Evolutionary conservation across 495 filamentous ascomycete genomes (phyloP), one percentile per base, ranked within the genome.

Genomic region (Aspergillus sparsus): DNA sequence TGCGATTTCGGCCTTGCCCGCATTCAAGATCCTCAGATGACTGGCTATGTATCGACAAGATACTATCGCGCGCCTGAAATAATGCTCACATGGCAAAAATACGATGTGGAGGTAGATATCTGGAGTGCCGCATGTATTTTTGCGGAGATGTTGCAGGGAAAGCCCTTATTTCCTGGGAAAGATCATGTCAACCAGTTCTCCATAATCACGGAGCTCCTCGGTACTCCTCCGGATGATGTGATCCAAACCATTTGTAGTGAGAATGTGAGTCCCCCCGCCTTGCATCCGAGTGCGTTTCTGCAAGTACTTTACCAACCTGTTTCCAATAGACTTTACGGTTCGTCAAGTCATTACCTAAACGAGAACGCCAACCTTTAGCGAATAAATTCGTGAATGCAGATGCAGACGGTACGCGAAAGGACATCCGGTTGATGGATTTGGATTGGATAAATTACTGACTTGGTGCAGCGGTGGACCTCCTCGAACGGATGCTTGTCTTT

Each of bases 11-110:
- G 94, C 60, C 81, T 98, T 55, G 94, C 94, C 42, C 90, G 94
- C 68, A 96, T 98, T 68, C 94, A 98, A 75, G 94, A 98, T 68
- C 94, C 94, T n/a, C 94, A 98, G 76, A 98, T 98, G 94, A 98
- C 94, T 41, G 94, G 94, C 67, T 98, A 98, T 70, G 94, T 98
- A 44, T 98, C 94, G 50, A 98, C 94, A 53, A 83, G 94, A 79
- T 98, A 98, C 82, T 98, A 98, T 79, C 89, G 94, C 51, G 94
- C 94, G 5, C 94, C 94, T 13, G 94, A 98, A 76, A 98, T 98
- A 71, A 98, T 98, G 94, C 91, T 98, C 67, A 98, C 94, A 46
- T 98, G 94, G 94, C 94, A 98, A 75, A 98, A 98, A 77, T 98
- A 98, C 76, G 94, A 98, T 67, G 91, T 97, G 46, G 95, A 98